Evolutionary conservation across 257 asterid genomes (phyloP).

Genomic region (Salvia hispanica): DNA sequence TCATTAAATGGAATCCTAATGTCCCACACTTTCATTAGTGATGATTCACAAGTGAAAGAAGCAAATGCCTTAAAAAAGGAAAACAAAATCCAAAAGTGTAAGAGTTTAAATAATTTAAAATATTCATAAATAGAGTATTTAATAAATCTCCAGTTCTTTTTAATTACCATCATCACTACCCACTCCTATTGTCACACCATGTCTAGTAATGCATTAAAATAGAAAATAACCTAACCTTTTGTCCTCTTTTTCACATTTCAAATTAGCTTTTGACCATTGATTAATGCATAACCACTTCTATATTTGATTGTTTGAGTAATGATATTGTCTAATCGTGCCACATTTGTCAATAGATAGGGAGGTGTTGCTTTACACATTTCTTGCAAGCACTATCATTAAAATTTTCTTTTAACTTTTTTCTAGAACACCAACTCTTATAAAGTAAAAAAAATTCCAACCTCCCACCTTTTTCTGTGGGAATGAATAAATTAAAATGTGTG

Average conservation of each 20-base stretch:
- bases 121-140: not conserved
- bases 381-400: conserved; percentile 7
- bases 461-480: not conserved
- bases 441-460: not conserved
- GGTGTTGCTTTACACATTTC: conserved; percentile 16
- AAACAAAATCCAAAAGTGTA: not conserved
- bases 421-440: conserved; percentile 14
- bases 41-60: not conserved
- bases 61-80: conserved; percentile 2
- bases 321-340: conserved; percentile 19
- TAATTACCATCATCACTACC: conserved; percentile 14
- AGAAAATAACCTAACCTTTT: not conserved
- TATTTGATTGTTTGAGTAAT: conserved; percentile 5
- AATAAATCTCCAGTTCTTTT: not conserved
- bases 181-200: conserved; percentile 21
- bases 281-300: conserved; percentile 28
- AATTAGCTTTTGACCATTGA: conserved; percentile 35
- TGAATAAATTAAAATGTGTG: not conserved
- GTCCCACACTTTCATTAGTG: not conserved
- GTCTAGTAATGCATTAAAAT: conserved; percentile 5
- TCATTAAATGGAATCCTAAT: not conserved
- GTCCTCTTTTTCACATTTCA: conserved; percentile 20
- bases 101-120: not conserved
- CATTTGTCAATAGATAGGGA: conserved; percentile 28
- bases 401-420: not conserved